These are phyloP conservation scores for Neurospora sp. DNA, from an alignment of 495 filamentous ascomycete species.

Conservation along the genomic window DNA sequence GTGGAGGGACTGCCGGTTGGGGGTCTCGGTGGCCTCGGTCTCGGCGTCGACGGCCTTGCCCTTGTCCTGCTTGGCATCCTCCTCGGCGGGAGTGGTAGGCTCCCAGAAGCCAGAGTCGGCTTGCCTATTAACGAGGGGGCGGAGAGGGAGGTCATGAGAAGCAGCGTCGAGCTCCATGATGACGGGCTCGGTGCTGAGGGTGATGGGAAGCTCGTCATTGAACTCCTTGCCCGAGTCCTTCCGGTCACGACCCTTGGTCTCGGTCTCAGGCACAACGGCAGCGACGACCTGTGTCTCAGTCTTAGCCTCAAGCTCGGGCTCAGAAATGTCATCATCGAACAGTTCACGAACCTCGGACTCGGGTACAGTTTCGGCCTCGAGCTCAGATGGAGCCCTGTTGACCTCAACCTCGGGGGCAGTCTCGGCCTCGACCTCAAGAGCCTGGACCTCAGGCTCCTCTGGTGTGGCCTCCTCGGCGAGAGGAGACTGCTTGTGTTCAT, in stretches of 20 bases:
- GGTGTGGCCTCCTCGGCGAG: not conserved
- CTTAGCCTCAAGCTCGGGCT: not conserved
- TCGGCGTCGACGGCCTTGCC: not conserved
- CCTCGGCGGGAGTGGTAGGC: constrained; percentile 7
- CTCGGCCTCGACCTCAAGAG: not conserved
- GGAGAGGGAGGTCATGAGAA: constrained; percentile 7
- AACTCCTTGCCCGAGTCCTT: constrained; percentile 22
- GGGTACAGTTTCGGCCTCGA: constrained; percentile 9
- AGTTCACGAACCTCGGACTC: not conserved
- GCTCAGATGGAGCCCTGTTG: constrained; percentile 13
- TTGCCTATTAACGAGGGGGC: constrained; percentile 9
- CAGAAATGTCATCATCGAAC: constrained; percentile 1
- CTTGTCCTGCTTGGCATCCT: constrained; percentile 1
- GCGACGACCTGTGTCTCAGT: not conserved
- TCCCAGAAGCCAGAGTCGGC: constrained; percentile 28
- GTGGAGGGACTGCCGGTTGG: not conserved
- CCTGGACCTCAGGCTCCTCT: not conserved
- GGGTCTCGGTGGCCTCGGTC: not conserved
- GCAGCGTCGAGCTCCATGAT: constrained; percentile 5
- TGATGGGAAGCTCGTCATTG: constrained; percentile 7
- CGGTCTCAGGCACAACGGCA: not conserved
- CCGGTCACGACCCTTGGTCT: constrained; percentile 6
- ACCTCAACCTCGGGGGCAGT: not conserved
- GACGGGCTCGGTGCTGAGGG: constrained; percentile 10
- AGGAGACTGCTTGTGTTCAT: not conserved